These are phyloP conservation scores for Globisporangium irregulare DNA, from an alignment of 352 stramenopile species.

Conservation along the genomic window DNA sequence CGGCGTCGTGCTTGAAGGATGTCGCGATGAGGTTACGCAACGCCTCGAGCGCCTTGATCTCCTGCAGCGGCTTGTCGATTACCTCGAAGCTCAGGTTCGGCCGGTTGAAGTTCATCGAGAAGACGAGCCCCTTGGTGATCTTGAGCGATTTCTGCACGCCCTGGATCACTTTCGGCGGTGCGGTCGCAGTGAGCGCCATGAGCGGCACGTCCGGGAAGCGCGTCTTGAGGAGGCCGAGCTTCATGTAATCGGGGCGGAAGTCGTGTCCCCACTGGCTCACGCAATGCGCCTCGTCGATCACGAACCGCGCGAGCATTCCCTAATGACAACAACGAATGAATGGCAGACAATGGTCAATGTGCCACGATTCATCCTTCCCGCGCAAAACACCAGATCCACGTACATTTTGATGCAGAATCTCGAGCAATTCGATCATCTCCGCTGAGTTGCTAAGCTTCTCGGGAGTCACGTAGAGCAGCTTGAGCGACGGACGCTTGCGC, in stretches of 20 bases:
- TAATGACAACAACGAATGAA: slow-evolving; percentile 11
- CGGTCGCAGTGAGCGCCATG: slow-evolving; percentile 91
- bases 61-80: slow-evolving; percentile 50
- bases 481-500: slow-evolving; percentile 62
- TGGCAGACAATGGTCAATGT: not conserved
- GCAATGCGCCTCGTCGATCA: slow-evolving; percentile 93
- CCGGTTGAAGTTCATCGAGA: slow-evolving; percentile 92
- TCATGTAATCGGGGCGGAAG: slow-evolving; percentile 91
- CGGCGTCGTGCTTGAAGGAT: slow-evolving; percentile 40
- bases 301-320: slow-evolving; percentile 89
- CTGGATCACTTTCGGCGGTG: slow-evolving; percentile 82
- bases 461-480: slow-evolving; percentile 94
- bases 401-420: slow-evolving; percentile 47
- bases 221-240: slow-evolving; percentile 88
- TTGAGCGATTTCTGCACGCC: slow-evolving; percentile 73
- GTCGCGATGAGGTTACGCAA: slow-evolving; percentile 52
- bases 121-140: slow-evolving; percentile 79
- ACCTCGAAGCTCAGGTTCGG: slow-evolving; percentile 93
- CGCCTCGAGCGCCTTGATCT: slow-evolving; percentile 49
- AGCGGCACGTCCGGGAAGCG: slow-evolving; percentile 91
- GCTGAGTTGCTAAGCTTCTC: slow-evolving; percentile 89
- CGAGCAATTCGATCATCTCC: slow-evolving; percentile 68
- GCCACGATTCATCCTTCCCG: not conserved
- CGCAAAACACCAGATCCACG: not conserved
- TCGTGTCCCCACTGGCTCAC: slow-evolving; percentile 89